Evolutionary conservation across 2,329 filamentous ascomycete genomes (phyloP).

Genomic region (Aspergillus versicolor): DNA sequence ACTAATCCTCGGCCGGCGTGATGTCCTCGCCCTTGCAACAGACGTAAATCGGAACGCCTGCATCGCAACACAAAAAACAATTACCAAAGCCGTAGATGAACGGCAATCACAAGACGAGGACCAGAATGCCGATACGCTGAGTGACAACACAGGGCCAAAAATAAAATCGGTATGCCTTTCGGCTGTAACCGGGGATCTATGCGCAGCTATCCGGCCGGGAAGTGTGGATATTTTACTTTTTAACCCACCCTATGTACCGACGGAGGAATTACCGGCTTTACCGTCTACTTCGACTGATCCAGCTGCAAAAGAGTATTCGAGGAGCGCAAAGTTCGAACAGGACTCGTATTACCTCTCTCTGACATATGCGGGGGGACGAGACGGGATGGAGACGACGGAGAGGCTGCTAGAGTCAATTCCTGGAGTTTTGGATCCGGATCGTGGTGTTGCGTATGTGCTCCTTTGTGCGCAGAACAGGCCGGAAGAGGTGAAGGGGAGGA

Average conservation of each 20-base stretch:
- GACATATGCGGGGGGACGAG: slow-evolving; percentile 81
- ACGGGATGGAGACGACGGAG: slow-evolving; percentile 94
- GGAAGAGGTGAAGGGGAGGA: slow-evolving; percentile 64
- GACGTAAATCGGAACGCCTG: slow-evolving; percentile 89
- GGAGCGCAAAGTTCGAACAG: slow-evolving; percentile 61
- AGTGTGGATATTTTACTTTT: slow-evolving; percentile 84
- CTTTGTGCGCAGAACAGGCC: slow-evolving; percentile 91
- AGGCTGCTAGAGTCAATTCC: slow-evolving; percentile 71
- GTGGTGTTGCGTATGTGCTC: slow-evolving; percentile 84
- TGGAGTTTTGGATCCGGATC: slow-evolving; percentile 55
- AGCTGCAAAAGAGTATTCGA: slow-evolving; percentile 16
- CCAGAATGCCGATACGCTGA: not conserved
- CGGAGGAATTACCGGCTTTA: slow-evolving; percentile 63
- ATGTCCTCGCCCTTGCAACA: slow-evolving; percentile 71
- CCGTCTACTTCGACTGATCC: not conserved
- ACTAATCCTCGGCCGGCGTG: slow-evolving; percentile 68
- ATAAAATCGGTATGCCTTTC: not conserved
- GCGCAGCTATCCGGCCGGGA: slow-evolving; percentile 56
- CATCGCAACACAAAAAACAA: slow-evolving; percentile 69
- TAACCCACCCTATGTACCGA: slow-evolving; percentile 96
- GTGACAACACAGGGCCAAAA: not conserved
- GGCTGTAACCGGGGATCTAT: slow-evolving; percentile 66
- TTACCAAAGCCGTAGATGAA: slow-evolving; percentile 50
- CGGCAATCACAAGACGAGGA: slow-evolving; percentile 14
- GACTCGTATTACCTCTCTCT: slow-evolving; percentile 82